Conservation (phyloP, 2,329 filamentous ascomycete species). For the Penicillium sp. region DNA sequence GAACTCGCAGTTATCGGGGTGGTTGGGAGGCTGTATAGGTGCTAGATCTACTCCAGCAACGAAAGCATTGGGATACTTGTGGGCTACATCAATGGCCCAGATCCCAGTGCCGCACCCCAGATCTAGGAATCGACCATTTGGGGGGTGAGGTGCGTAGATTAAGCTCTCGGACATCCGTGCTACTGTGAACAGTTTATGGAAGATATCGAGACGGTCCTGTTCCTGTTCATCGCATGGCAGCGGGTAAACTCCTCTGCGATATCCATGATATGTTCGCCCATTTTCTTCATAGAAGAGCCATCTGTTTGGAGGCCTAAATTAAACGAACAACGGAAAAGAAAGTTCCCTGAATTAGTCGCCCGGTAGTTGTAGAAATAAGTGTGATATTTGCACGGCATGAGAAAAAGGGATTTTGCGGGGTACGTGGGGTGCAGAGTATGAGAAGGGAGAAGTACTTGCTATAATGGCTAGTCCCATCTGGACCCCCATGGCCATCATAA, state of each 20-base stretch:
- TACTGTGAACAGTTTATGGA: conserved; percentile 66
- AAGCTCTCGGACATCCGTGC: conserved; percentile 46
- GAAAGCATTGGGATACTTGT: conserved; percentile 53
- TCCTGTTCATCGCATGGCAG: conserved; percentile 71
- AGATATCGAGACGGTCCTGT: conserved; percentile 69
- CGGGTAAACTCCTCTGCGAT: conserved; percentile 60
- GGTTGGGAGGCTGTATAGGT: conserved; percentile 57
- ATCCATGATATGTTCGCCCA: conserved; percentile 61
- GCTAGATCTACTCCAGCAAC: conserved; percentile 55
- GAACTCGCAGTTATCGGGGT: conserved; percentile 61
- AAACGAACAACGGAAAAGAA: conserved; percentile 16
- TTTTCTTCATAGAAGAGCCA: conserved; percentile 63
- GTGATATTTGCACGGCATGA: no score
- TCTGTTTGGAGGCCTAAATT: no score
- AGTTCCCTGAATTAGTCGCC: no score
- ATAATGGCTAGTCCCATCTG: no score
- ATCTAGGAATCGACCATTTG: conserved; percentile 49
- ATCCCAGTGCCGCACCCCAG: conserved; percentile 82
- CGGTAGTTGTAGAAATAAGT: no score
- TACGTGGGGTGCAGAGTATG: no score
- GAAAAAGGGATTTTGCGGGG: no score
- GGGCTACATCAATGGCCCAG: conserved; percentile 80
- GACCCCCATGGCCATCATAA: no score
- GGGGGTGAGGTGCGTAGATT: conserved; percentile 35
- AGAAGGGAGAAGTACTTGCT: no score